phyloP scores from a whole-genome alignment of 2,329 filamentous ascomycete genomes.

The Talaromyces sp. region DNA sequence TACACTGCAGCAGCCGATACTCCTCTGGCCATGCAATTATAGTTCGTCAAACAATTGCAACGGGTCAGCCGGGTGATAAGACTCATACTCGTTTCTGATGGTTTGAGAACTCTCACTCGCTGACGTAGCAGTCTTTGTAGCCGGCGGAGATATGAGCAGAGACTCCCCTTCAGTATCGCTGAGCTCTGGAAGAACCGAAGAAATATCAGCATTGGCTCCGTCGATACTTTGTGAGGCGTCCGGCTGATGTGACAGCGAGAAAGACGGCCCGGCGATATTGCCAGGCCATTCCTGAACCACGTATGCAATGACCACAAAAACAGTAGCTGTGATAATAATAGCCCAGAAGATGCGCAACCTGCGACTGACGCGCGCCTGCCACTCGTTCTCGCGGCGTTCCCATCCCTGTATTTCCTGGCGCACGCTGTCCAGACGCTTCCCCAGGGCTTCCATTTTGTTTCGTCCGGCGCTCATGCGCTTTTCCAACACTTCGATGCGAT shows the following conservation, averaged over 20 bases:
- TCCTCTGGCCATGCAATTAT: not conserved
- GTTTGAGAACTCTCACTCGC: not conserved
- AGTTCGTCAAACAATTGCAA: slow-evolving; percentile 12
- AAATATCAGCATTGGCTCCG: not conserved
- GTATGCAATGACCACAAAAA: slow-evolving; percentile 27
- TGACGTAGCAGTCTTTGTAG: not conserved
- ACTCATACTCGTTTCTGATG: not conserved
- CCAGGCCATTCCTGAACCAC: slow-evolving; percentile 23
- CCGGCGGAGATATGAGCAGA: not conserved
- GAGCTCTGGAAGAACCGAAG: not conserved
- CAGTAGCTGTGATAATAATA: slow-evolving; percentile 20
- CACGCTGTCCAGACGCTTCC: slow-evolving; percentile 35
- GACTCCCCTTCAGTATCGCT: not conserved
- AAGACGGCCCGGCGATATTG: not conserved
- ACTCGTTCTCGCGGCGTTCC: slow-evolving; percentile 40
- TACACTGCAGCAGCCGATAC: not conserved
- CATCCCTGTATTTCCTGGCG: slow-evolving; percentile 36
- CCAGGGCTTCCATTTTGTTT: slow-evolving; percentile 31
- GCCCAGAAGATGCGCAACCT: slow-evolving; percentile 37
- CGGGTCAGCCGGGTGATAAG: not conserved
- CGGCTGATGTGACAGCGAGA: not conserved
- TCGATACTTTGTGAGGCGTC: not conserved
- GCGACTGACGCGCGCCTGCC: slow-evolving; percentile 34
- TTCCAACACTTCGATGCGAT: slow-evolving; percentile 33
- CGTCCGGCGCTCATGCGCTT: slow-evolving; percentile 34